Evolutionary conservation across 2,329 filamentous ascomycete species (phyloP).

Genomic region (Ophiostoma perfectum): DNA sequence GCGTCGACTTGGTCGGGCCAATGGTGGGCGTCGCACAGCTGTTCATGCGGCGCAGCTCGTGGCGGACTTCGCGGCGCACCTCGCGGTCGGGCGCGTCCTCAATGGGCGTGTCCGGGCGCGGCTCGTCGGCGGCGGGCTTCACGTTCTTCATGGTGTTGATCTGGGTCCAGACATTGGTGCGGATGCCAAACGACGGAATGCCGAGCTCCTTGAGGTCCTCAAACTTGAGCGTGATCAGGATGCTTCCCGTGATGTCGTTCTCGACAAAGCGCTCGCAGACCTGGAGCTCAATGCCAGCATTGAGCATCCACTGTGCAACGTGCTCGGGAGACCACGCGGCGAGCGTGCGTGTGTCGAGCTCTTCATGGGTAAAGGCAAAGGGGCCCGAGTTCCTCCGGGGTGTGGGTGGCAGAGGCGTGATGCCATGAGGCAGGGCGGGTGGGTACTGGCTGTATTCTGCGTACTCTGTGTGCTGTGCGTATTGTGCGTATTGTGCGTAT

Average conservation of each 20-base stretch:
- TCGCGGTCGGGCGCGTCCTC: conserved; percentile 53
- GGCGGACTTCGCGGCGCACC: conserved; percentile 44
- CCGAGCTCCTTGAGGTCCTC: conserved; percentile 79
- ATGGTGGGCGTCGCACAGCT: conserved; percentile 26
- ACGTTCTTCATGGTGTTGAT: conserved; percentile 61
- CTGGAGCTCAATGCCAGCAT: conserved; percentile 69
- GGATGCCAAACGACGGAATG: conserved; percentile 74
- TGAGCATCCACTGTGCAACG: conserved; percentile 81
- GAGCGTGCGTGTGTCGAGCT: conserved; percentile 56
- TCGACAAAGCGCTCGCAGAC: conserved; percentile 79
- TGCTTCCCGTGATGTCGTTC: conserved; percentile 86
- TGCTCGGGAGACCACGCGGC: conserved; percentile 66
- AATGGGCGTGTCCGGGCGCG: conserved; percentile 54
- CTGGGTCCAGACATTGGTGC: conserved; percentile 74
- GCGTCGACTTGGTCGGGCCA: conserved; percentile 27
- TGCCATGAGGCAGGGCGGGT: conserved; percentile 34
- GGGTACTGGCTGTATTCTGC: not conserved
- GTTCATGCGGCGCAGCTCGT: conserved; percentile 36
- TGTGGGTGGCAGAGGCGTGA: conserved; percentile 33
- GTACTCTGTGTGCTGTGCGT: conserved; percentile 36
- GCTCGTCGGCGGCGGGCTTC: conserved; percentile 45
- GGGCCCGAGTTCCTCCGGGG: conserved; percentile 32
- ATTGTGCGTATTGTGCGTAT: not conserved
- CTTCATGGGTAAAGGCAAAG: conserved; percentile 51
- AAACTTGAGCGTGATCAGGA: conserved; percentile 85